Percentiles rank a stretch among this genome's conserved stretches.
phyloP scores from a whole-genome alignment of 257 asterid genomes.

The Przewalskia tangutica region DNA sequence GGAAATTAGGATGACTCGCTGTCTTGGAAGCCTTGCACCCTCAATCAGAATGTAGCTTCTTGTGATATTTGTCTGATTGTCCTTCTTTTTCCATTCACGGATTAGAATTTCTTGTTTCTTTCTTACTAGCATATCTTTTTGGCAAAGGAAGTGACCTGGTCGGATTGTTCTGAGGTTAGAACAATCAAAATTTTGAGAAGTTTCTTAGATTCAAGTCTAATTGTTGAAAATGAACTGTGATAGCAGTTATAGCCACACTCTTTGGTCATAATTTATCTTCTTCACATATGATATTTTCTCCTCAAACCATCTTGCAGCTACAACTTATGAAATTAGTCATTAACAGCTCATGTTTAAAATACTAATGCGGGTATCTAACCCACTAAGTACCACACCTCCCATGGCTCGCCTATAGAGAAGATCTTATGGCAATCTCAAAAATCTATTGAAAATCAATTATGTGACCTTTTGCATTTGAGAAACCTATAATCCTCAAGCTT shows the following conservation, averaged over 20 bases:
- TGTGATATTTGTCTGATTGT: background rate
- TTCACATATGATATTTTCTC: background rate
- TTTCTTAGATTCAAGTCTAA: background rate
- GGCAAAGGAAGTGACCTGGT: background rate
- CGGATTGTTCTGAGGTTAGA: background rate
- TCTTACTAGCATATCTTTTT: background rate
- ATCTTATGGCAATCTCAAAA: background rate
- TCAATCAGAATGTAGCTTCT: background rate
- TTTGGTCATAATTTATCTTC: conserved; percentile 1
- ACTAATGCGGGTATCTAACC: background rate
- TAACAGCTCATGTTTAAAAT: background rate
- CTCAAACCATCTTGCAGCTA: background rate
- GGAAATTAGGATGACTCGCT: background rate
- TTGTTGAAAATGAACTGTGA: background rate
- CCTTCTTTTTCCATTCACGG: background rate
- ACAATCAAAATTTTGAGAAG: background rate
- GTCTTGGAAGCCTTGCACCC: background rate
- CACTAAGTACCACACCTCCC: background rate
- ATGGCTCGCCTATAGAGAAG: background rate
- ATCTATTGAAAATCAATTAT: background rate
- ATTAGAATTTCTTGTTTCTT: background rate
- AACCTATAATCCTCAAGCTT: background rate
- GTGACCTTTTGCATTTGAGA: background rate
- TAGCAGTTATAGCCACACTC: background rate
- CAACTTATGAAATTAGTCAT: background rate